phyloP scores from a whole-genome alignment of 805 yeast genomes.

The Saccharomyces mikatae region DNA sequence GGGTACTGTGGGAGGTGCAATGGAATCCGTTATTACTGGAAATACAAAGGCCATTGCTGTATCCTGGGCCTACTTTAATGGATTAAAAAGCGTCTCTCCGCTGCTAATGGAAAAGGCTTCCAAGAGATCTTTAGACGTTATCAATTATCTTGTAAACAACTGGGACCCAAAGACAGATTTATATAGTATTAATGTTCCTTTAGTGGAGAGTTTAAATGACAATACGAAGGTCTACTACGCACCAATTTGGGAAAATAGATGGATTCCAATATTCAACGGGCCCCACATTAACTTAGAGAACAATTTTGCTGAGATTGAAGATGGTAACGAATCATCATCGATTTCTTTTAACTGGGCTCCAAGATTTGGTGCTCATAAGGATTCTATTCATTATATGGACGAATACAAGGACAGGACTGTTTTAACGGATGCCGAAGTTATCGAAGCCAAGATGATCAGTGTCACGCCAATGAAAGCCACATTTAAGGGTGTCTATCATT shows the following conservation, averaged over 20 bases:
- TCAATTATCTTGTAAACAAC: conserved; percentile 47
- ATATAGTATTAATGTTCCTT: conserved; percentile 79
- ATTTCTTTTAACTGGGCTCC: conserved; percentile 76
- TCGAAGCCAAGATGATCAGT: conserved; percentile 55
- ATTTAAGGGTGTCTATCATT: conserved; percentile 33
- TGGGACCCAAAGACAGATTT: conserved; percentile 60
- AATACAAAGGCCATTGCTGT: conserved; percentile 65
- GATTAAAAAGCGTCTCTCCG: conserved; percentile 41
- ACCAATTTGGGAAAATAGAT: conserved; percentile 72
- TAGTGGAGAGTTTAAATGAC: conserved; percentile 44
- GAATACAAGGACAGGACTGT: conserved; percentile 20
- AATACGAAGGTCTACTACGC: conserved; percentile 60
- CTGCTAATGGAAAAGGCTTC: conserved; percentile 57
- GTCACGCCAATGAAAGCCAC: conserved; percentile 69
- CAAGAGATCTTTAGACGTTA: conserved; percentile 52
- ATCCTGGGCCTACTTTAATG: conserved; percentile 68
- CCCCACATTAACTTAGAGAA: conserved; percentile 10
- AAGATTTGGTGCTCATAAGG: conserved; percentile 45
- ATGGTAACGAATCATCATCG: conserved; percentile 36
- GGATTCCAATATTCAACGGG: conserved; percentile 58
- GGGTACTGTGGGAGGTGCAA: conserved; percentile 95
- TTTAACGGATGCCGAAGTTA: conserved; percentile 55
- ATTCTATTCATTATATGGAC: conserved; percentile 17
- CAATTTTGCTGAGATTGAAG: conserved; percentile 39
- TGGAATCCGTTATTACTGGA: conserved; percentile 77